Evolutionary conservation across 225 moss, liverwort and hornwort species (phyloP).

Genomic region (Polytrichum formosum): DNA sequence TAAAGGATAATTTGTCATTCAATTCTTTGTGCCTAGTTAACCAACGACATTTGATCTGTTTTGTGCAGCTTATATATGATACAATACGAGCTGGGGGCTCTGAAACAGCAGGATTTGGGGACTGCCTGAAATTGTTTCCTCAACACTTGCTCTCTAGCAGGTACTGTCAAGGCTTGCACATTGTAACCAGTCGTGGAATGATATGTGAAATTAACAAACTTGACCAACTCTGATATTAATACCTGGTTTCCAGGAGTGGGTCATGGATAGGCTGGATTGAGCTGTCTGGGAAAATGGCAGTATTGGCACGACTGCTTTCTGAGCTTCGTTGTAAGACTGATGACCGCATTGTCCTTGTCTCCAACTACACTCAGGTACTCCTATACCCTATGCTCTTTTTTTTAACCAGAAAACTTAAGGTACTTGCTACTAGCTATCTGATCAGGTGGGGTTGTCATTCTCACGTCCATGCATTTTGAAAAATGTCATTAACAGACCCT

Average conservation of each 20-base stretch:
- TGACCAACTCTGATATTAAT: conserved; percentile 9
- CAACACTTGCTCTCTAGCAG: conserved; percentile 73
- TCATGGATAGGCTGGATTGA: conserved; percentile 82
- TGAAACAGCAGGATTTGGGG: conserved; percentile 91
- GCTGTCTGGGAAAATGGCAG: conserved; percentile 93
- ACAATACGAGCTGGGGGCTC: conserved; percentile 90
- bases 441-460: background rate
- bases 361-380: conserved; percentile 91
- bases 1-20: too few relatives aligned
- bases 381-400: background rate
- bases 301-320: conserved; percentile 80
- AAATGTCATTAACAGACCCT: conserved; percentile 57
- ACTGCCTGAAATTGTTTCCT: conserved; percentile 82
- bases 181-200: background rate
- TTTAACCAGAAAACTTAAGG: background rate
- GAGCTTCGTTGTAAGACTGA: conserved; percentile 88
- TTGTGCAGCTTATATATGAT: conserved; percentile 89
- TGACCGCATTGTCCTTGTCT: conserved; percentile 96
- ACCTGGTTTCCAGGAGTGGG: conserved; percentile 52
- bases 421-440: background rate
- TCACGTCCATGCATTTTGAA: too few relatives aligned
- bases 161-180: conserved; percentile 21
- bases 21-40: too few relatives aligned
- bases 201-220: background rate
- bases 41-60: conserved; percentile 4